Base-by-base conservation (phyloP, 108 stramenopile species). In the Phaeodactylum tricornutum region DNA sequence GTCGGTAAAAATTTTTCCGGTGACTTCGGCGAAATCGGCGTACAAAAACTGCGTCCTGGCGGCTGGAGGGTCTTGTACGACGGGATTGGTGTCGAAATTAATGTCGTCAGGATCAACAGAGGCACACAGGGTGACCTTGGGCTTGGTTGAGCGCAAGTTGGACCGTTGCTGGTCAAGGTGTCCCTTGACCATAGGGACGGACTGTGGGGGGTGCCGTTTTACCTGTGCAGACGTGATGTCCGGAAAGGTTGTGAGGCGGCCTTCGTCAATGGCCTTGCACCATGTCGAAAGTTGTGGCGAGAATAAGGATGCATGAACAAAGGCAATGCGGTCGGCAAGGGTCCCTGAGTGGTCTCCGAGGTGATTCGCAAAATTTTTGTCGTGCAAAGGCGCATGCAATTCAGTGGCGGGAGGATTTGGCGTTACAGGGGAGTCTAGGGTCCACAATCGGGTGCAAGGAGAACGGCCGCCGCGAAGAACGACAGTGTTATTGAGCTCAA, bases 121-220 rank as follows among this genome's bases (percentile, higher is more conserved):
- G n/a, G n/a, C n/a, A n/a, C n/a, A n/a, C n/a, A n/a, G n/a, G n/a
- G n/a, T n/a, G n/a, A n/a, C n/a, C n/a, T n/a, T n/a, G n/a, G 11
- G 36, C 48, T 57, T 52, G 28, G 61, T 69, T 34, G 49, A 53
- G 1, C 55, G 52, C 1, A 43, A 5, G 37, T 47, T 52, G 15
- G 55, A 11, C 11, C 43, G 20, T 0, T 2, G 23, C 29, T 63
- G 62, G 14, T 64, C 53, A 20, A 62, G 38, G 34, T 73, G 66
- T 33, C 66, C 72, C 30, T 41, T 58, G 25, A 23, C 21, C 6
- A 25, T 65, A 15, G 67, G 42, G 27, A 44, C 32, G 20, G 60
- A 53, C 5, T 12, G n/a, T 11, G 57, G 43, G 4, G 55, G 50
- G 26, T 53, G 26, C 2, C 17, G 11, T 11, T 36, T 34, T 0